Evolutionary conservation across 2,329 filamentous ascomycete species (phyloP).

Genomic region (Colletotrichum eremochloae): DNA sequence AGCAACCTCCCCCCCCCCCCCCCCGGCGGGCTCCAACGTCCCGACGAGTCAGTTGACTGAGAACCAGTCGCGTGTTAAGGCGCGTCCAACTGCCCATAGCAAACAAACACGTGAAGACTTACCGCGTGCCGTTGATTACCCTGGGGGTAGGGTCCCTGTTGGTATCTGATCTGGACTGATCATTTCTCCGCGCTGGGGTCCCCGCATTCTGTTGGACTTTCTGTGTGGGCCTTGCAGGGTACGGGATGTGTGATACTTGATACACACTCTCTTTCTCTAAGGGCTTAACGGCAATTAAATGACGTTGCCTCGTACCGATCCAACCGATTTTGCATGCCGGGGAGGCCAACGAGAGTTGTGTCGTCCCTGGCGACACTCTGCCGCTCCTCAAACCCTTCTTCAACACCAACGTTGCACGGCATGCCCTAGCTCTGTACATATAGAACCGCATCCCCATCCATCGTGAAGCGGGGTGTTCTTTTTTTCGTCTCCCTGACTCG

Average conservation of each 20-base stretch:
- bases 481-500: slow-evolving; percentile 1
- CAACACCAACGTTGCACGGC: slow-evolving; percentile 28
- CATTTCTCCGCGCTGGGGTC: slow-evolving; percentile 37
- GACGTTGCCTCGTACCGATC: slow-evolving; percentile 27
- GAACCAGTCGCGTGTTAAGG: background rate
- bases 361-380: background rate
- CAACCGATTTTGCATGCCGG: background rate
- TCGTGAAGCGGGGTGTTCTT: background rate
- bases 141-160: background rate
- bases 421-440: slow-evolving; percentile 17
- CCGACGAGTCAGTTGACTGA: slow-evolving; percentile 26
- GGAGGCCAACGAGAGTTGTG: slow-evolving; percentile 7
- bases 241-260: slow-evolving; percentile 29
- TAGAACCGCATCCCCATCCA: slow-evolving; percentile 21
- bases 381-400: background rate
- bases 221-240: slow-evolving; percentile 23
- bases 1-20: background rate
- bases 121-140: background rate
- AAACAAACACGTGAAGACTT: background rate
- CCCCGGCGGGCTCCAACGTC: background rate
- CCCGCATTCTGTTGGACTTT: slow-evolving; percentile 26
- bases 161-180: slow-evolving; percentile 8
- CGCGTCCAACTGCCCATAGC: slow-evolving; percentile 34
- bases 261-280: slow-evolving; percentile 22
- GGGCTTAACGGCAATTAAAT: slow-evolving; percentile 30